Base-by-base conservation (phyloP, 2,329 filamentous ascomycete species). In the Fusarium sp. region DNA sequence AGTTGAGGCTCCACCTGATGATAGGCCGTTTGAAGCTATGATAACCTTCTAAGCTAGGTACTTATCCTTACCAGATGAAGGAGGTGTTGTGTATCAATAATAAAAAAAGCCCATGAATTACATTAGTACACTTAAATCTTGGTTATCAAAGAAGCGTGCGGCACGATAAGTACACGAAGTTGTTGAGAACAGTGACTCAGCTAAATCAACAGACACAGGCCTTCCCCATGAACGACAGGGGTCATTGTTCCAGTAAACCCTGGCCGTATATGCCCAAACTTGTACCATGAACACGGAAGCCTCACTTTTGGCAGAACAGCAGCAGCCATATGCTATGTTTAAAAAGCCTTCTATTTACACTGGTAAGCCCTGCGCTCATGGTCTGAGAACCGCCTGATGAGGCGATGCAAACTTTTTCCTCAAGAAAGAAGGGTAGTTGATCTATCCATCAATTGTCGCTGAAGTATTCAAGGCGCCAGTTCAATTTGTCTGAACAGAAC, bases 11-110 rank as follows among this genome's bases (percentile, higher is more conserved):
- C 59, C 34, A 46, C 43, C 31, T 33, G 31, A 60, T 33, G 38
- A 33, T 51, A 31, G 28, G 10, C 28, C 28, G 28, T 31, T 31
- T 13, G 10, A 31, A 52, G 11, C 26, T 36, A 26, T 22, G 20
- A 39, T 46, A 38, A 26, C 15, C 39, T 18, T 44, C 42, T 56
- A 26, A 44, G 28, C 10, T 31, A 44, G 14, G 20, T 40, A 40
- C 31, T 24, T 28, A 31, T 42, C 42, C 43, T 63, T 68, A 45
- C 34, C 49, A 56, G 36, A 58, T 55, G 36, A 54, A 55, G 63
- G 46, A 50, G 38, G 57, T 63, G 51, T 18, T 50, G 38, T 36
- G 20, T 40, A 39, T n/a, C 18, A 14, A 44, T 26, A 18, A 20
- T 3, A 20, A 34, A 43, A 15, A 14, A 36, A 14, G 5, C 28